Evolutionary conservation across 495 filamentous ascomycete species (phyloP), one percentile per base, ranked within the genome.

Genomic region (Elasticomyces elasticus): DNA sequence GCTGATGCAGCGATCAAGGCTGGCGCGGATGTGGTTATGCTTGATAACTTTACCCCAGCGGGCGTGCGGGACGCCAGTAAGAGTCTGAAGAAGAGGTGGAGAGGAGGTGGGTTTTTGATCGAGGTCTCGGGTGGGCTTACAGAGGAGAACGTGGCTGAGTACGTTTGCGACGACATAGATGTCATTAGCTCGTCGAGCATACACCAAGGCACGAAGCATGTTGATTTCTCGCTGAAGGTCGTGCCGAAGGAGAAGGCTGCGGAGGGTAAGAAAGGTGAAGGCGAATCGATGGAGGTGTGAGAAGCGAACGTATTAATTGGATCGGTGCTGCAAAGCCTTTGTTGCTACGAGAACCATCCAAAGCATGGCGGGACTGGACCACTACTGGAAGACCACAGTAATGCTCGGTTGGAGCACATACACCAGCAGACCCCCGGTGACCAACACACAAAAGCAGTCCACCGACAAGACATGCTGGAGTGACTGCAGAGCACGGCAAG

Each of bases 181-280:
- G 86, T 97, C 59, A 77, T 96, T 57, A 95, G 87, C 22, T 95
- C 90, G 26, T 96, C 91, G 63, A 88, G 87, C 37, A 95, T 98
- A 59, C 92, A 98, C 67, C 92, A 98, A 72, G 91, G 94, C 1
- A 87, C 89, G 5, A 77, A 80, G 38, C 90, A 95, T 69, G 81
- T 98, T 37, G 92, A 98, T 66, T 96, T 95, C 65, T 95, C 90
- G 6, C 76, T 98, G 38, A 98, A 98, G 77, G 88, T 98, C 49
- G 72, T 72, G 26, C 65, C 67, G 27, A 69, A 67, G 56, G 56
- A 37, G 6, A 58, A 61, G 55, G 46, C 38, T 15, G 27, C 19
- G 45, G 24, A 46, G 22, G 52, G 46, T 7, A 62, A 59, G 50
- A 56, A 60, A 52, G 55, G 60, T 10, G 55, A 61, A 25, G 62